These are phyloP conservation scores for Podaxis sp. DNA, from an alignment of 768 basidiomycete genomes.

Conservation along the genomic window DNA sequence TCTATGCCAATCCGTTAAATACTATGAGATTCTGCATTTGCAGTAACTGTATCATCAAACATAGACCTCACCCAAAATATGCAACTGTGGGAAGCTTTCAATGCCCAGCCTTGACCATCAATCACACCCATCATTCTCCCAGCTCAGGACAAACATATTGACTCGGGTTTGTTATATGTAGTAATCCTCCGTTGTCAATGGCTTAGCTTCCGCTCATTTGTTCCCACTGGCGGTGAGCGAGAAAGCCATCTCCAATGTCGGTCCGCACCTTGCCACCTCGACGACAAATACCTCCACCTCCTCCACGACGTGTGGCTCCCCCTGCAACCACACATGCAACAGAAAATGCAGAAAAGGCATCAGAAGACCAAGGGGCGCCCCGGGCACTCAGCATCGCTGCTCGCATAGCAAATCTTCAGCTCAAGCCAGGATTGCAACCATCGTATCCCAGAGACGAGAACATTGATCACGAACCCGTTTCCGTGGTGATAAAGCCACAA, in stretches of 20 bases:
- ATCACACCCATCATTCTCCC: background rate
- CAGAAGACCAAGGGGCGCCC: background rate
- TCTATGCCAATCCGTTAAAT: constrained; percentile 12
- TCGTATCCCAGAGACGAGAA: background rate
- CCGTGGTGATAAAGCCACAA: background rate
- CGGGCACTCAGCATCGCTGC: constrained; percentile 25
- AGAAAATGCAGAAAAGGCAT: background rate
- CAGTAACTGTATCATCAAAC: background rate
- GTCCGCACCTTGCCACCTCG: constrained; percentile 1
- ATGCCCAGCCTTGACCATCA: background rate
- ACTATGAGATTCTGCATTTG: constrained; percentile 2
- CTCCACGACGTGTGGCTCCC: constrained; percentile 13
- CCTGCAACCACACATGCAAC: constrained; percentile 8
- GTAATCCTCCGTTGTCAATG: background rate
- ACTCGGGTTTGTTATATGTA: background rate
- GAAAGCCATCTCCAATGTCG: background rate
- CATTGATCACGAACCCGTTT: background rate
- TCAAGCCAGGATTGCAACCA: background rate
- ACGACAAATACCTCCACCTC: constrained; percentile 16
- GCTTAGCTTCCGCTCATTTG: background rate
- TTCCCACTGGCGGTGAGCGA: background rate
- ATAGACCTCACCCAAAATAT: background rate
- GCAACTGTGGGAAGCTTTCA: background rate
- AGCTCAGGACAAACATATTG: background rate
- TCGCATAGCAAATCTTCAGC: constrained; percentile 31